Percentiles rank a stretch among this genome's conserved stretches.
phyloP scores from a whole-genome alignment of 805 yeast species.

The Metschnikowia borealis region DNA sequence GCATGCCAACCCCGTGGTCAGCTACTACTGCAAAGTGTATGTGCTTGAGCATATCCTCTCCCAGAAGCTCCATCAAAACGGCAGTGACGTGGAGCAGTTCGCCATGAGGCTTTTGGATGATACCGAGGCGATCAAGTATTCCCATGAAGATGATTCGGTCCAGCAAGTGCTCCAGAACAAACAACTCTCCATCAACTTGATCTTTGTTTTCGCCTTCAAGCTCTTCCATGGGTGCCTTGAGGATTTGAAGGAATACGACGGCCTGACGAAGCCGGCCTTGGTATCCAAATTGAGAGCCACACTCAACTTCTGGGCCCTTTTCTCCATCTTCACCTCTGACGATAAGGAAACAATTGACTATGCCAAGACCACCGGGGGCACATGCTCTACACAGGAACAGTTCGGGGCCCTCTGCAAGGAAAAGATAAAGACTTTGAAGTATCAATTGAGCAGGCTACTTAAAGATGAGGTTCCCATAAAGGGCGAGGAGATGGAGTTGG shows the following conservation, averaged over 20 bases:
- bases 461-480: slow-evolving; percentile 32
- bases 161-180: slow-evolving; percentile 55
- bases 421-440: slow-evolving; percentile 47
- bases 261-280: slow-evolving; percentile 40
- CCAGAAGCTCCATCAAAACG: slow-evolving; percentile 53
- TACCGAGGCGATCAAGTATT: slow-evolving; percentile 57
- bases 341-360: slow-evolving; percentile 26
- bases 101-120: slow-evolving; percentile 64
- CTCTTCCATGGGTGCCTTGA: slow-evolving; percentile 44
- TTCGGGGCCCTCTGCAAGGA: slow-evolving; percentile 46
- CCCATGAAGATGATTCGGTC: slow-evolving; percentile 37
- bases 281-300: slow-evolving; percentile 52
- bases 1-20: slow-evolving; percentile 56
- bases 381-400: slow-evolving; percentile 58
- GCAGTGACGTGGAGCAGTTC: slow-evolving; percentile 52
- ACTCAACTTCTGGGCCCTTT: slow-evolving; percentile 48
- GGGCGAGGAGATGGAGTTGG: slow-evolving; percentile 28
- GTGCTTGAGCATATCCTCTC: slow-evolving; percentile 70
- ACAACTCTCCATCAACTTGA: slow-evolving; percentile 36
- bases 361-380: slow-evolving; percentile 54
- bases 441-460: slow-evolving; percentile 34
- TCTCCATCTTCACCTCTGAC: slow-evolving; percentile 32
- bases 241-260: slow-evolving; percentile 43
- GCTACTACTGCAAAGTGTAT: slow-evolving; percentile 66
- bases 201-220: slow-evolving; percentile 47